These are phyloP conservation scores for Hyphodiscus sp. DNA, from an alignment of 2,329 filamentous ascomycete genomes.

Conservation along the genomic window DNA sequence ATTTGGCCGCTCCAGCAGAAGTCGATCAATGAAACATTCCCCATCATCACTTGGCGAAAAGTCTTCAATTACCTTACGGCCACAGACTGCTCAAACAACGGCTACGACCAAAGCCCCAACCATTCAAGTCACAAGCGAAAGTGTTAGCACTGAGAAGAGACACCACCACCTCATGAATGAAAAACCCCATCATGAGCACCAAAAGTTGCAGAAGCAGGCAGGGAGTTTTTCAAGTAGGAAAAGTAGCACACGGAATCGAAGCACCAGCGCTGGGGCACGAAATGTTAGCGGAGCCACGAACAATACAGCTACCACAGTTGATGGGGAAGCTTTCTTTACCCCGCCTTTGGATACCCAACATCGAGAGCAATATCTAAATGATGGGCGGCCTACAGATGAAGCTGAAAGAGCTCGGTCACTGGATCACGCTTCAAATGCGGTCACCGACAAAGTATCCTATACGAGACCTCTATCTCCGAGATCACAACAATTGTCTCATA, in stretches of 20 bases:
- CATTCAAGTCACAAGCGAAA: constrained; percentile 71
- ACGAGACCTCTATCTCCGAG: constrained; percentile 17
- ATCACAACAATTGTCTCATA: constrained; percentile 24
- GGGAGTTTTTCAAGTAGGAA: constrained; percentile 34
- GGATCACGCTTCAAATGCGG: background rate
- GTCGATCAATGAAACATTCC: constrained; percentile 36
- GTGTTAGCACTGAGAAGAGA: constrained; percentile 35
- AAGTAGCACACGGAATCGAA: constrained; percentile 45
- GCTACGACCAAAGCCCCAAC: constrained; percentile 44
- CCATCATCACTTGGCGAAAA: constrained; percentile 27
- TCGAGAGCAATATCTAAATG: constrained; percentile 30
- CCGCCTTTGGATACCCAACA: constrained; percentile 36
- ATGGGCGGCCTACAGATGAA: constrained; percentile 17
- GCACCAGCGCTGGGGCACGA: constrained; percentile 39
- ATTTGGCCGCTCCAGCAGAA: constrained; percentile 54
- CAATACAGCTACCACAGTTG: constrained; percentile 37
- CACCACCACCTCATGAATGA: constrained; percentile 12
- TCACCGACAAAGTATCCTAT: background rate
- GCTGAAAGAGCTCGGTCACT: constrained; percentile 8
- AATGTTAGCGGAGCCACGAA: constrained; percentile 34
- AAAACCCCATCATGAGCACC: constrained; percentile 27
- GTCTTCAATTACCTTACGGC: constrained; percentile 27
- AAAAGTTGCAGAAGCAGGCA: constrained; percentile 32
- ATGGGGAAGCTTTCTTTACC: constrained; percentile 46
- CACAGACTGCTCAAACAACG: constrained; percentile 24